Evolutionary conservation across 1,284 basidiomycete species (phyloP).

Genomic region (Hymenochaete sp.): DNA sequence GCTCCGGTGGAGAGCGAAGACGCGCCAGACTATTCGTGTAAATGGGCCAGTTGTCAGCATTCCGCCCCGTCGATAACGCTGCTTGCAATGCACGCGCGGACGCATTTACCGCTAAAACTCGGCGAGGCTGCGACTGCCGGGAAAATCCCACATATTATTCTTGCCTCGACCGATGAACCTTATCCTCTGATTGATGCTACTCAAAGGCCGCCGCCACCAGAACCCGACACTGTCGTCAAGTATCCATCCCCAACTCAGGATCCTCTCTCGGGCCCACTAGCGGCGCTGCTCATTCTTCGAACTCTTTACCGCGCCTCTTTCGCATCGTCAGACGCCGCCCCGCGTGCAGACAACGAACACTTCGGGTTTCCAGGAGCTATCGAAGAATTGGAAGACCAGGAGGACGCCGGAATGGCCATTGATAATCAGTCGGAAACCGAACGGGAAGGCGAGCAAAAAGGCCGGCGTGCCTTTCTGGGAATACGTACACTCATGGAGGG

Average conservation of each 20-base stretch:
- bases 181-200: conserved; percentile 57
- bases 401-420: conserved; percentile 30
- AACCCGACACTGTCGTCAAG: conserved; percentile 46
- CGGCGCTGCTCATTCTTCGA: conserved; percentile 65
- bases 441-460: conserved; percentile 55
- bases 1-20: conserved; percentile 29
- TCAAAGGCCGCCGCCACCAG: conserved; percentile 51
- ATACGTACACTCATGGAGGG: conserved; percentile 53
- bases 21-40: conserved; percentile 37
- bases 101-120: conserved; percentile 56
- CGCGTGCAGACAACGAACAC: conserved; percentile 65
- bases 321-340: conserved; percentile 58
- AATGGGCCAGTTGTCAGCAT: conserved; percentile 58
- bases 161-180: conserved; percentile 42
- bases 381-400: conserved; percentile 54
- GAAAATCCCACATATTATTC: conserved; percentile 59
- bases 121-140: conserved; percentile 41
- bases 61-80: conserved; percentile 36
- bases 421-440: conserved; percentile 34
- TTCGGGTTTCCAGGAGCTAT: conserved; percentile 74
- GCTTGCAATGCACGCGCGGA: conserved; percentile 59
- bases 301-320: conserved; percentile 69
- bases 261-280: conserved; percentile 63
- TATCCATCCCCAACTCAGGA: conserved; percentile 50
- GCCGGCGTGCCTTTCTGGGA: conserved; percentile 58